Base-by-base conservation (phyloP, 2,329 filamentous ascomycete species). In the Penicillium sp. region DNA sequence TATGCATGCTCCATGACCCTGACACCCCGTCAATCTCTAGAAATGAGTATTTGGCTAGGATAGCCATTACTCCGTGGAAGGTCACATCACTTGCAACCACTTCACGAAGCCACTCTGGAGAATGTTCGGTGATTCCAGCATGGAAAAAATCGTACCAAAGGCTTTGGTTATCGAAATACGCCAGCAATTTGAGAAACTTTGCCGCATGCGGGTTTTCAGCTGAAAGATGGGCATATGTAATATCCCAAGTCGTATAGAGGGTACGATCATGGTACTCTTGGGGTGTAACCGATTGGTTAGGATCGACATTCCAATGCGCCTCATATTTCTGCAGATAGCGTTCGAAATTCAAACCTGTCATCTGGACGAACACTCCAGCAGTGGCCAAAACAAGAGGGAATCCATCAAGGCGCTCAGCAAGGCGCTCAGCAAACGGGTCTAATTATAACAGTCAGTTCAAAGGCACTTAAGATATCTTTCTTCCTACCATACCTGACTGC, bases 291-390 rank as follows among this genome's bases (percentile, higher is more conserved):
- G 55, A 14, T 1, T 16, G 37, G 9, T 9, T 4, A 16, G 55
- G 49, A 11, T 44, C 16, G 46, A 49, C 22, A 11, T 54, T 46
- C 55, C 37, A 49, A 4, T 22, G 29, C 33, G n/a, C 46, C 29
- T 54, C 45, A 9, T 57, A 57, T 29, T 57, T 50, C 46, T 50
- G 13, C 8, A 57, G 45, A 21, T 57, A 57, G 35, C 46, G 49
- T 16, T 54, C 22, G 14, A 57, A 57, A 14, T 29, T 50, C 1
- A 50, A 43, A 3, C 10, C 21, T 11, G 24, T 46, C 1, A 9
- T 16, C 13, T 26, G 39, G 16, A 57, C 21, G 35, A 27, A 57
- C 8, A 42, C 22, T 4, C 55, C 50, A 10, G 55, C 46, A 8
- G 39, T 50, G 10, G 46, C 51, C 2, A 57, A 47, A 42, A 44